Percentiles rank a stretch among this genome's conserved stretches.
phyloP scores from a whole-genome alignment of 1,284 basidiomycete genomes.

The Caloboletus firmus region DNA sequence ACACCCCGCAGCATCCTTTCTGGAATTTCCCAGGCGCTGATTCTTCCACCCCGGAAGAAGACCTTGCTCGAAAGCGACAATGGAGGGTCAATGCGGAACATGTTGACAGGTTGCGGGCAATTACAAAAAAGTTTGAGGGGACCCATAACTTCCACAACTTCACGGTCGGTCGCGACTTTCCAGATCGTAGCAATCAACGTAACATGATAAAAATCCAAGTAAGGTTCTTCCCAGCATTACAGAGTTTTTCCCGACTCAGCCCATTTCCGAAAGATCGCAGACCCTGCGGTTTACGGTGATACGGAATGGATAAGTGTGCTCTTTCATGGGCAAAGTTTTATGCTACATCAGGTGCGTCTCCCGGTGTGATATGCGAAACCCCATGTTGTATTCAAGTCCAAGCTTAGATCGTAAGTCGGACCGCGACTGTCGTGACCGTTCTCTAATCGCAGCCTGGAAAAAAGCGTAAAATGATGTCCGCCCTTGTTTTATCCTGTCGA shows the following conservation, averaged over 20 bases:
- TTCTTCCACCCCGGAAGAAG: conserved; percentile 47
- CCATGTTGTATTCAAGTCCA: conserved; percentile 7
- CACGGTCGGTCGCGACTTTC: conserved; percentile 85
- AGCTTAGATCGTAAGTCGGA: conserved; percentile 23
- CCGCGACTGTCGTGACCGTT: background rate
- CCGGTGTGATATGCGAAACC: conserved; percentile 13
- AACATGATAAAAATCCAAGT: conserved; percentile 87
- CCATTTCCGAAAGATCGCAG: conserved; percentile 54
- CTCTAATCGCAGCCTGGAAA: conserved; percentile 9
- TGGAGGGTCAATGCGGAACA: conserved; percentile 66
- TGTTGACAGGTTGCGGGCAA: conserved; percentile 55
- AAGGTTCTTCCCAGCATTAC: conserved; percentile 16
- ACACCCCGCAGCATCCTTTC: conserved; percentile 41
- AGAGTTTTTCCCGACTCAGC: background rate
- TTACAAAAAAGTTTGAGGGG: conserved; percentile 71
- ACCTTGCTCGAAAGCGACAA: conserved; percentile 58
- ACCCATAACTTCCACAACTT: conserved; percentile 98
- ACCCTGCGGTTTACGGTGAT: conserved; percentile 82
- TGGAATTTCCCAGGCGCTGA: conserved; percentile 45
- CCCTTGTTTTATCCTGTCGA: conserved; percentile 77
- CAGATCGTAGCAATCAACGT: conserved; percentile 79
- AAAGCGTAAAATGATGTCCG: conserved; percentile 96
- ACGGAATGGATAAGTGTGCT: conserved; percentile 96
- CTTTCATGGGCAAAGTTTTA: conserved; percentile 97
- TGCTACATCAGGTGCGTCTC: conserved; percentile 86